Base-by-base conservation (phyloP, 495 filamentous ascomycete genomes). In the Friedmanniomyces simplex region DNA sequence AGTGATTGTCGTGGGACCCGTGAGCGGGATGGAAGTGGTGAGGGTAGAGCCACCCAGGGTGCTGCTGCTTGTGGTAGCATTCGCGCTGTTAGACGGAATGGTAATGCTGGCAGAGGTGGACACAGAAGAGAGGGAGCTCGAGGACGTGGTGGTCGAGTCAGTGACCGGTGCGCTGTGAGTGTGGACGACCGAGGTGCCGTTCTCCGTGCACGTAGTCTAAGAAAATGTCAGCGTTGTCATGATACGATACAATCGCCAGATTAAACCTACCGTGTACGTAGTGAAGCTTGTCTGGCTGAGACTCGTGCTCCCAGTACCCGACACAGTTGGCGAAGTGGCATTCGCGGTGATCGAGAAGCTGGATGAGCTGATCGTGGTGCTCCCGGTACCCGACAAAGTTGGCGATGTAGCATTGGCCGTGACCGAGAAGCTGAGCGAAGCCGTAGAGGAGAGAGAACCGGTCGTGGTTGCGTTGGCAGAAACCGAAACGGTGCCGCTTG, bases 91-190 rank as follows among this genome's bases (percentile, higher is more conserved):
- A 26, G 46, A 24, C 25, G 46, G 46, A 21, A 49, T 16, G 16
- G 18, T 49, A 14, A 28, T 5, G 46, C 46, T 49, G 46, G 46
- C 46, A 43, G 39, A 37, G 34, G 8, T 22, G 43, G 43, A 47
- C 21, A 22, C 21, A 22, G 43, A n/a, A 8, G 10, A 11, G 43
- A 8, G 6, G 43, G 13, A 24, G 46, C 46, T 49, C 16, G 22
- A 14, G 3, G 46, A 24, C 20, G 46, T 25, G 30, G 26, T 52
- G 49, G n/a, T 34, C 16, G 18, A 14, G 18, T 13, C 30, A 25
- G 49, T 52, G 18, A 52, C 49, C n/a, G 49, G 49, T 8, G 49
- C 49, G 20, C 20, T 25, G 30, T 52, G 49, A 8, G 49, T 52
- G 49, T 52, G 49, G 20, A 52, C 20, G 14, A 52, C 49, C 12